Evolutionary conservation across 768 basidiomycete genomes (phyloP).

Genomic region (Hygrophoropsis aurantiaca): DNA sequence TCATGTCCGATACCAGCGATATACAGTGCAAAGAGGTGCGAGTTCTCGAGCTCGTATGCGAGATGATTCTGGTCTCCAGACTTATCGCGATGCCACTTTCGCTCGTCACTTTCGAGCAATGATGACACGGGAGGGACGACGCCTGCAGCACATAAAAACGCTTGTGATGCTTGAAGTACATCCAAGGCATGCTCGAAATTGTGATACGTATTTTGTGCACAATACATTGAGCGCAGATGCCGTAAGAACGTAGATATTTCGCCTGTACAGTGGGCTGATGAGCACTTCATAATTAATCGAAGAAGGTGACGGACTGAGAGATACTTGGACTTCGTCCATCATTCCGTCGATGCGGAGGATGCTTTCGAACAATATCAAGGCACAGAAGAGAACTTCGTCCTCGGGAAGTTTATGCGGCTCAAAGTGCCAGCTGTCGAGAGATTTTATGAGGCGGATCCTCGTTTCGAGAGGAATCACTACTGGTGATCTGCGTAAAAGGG

Average conservation of each 20-base stretch:
- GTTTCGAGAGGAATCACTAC: slow-evolving; percentile 46
- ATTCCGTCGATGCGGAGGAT: slow-evolving; percentile 80
- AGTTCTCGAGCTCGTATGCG: slow-evolving; percentile 48
- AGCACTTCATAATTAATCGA: slow-evolving; percentile 17
- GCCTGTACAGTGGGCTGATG: slow-evolving; percentile 41
- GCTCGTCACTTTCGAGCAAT: slow-evolving; percentile 46
- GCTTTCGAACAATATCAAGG: slow-evolving; percentile 84
- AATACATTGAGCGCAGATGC: slow-evolving; percentile 90
- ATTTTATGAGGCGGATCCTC: slow-evolving; percentile 62
- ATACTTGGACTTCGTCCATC: slow-evolving; percentile 54
- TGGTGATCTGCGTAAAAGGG: slow-evolving; percentile 41
- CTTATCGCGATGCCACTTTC: slow-evolving; percentile 39
- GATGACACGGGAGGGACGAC: slow-evolving; percentile 78
- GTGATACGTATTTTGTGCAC: slow-evolving; percentile 91
- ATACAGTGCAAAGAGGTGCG: slow-evolving; percentile 82
- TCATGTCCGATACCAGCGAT: slow-evolving; percentile 97
- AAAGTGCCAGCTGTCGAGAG: slow-evolving; percentile 84
- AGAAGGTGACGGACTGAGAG: slow-evolving; percentile 50
- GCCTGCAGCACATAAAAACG: slow-evolving; percentile 76
- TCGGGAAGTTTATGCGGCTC: slow-evolving; percentile 83
- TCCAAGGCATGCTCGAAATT: slow-evolving; percentile 97
- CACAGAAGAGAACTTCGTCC: slow-evolving; percentile 79
- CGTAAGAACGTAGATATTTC: slow-evolving; percentile 77
- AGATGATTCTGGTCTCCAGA: slow-evolving; percentile 38
- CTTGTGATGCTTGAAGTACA: slow-evolving; percentile 90